phyloP scores from a whole-genome alignment of 2,329 filamentous ascomycete species.

The Meredithiella fracta region DNA sequence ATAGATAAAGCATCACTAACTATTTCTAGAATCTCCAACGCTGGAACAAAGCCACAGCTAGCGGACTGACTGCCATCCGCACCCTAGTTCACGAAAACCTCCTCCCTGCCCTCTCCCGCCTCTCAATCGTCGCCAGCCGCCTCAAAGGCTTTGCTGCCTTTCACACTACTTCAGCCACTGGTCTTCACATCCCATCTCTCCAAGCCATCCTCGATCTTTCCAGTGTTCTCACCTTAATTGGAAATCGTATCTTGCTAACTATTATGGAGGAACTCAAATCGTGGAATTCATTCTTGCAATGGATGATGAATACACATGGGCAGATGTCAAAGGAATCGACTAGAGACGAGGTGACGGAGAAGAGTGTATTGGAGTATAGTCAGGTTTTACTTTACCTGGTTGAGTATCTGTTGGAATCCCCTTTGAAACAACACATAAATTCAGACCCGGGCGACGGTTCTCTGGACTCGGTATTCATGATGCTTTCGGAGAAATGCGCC shows the following conservation, averaged over 20 bases:
- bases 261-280: slow-evolving; percentile 62
- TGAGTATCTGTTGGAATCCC: slow-evolving; percentile 49
- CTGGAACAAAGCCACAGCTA: slow-evolving; percentile 77
- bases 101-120: slow-evolving; percentile 72
- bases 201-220: slow-evolving; percentile 52
- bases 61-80: slow-evolving; percentile 62
- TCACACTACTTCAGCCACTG: slow-evolving; percentile 48
- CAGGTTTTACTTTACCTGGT: slow-evolving; percentile 66
- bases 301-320: slow-evolving; percentile 74
- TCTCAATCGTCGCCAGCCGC: slow-evolving; percentile 63
- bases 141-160: slow-evolving; percentile 73
- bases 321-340: slow-evolving; percentile 48
- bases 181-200: slow-evolving; percentile 47
- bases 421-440: slow-evolving; percentile 44
- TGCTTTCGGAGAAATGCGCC: background rate
- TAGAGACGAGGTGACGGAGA: slow-evolving; percentile 58
- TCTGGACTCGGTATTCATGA: slow-evolving; percentile 19
- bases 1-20: too few relatives aligned
- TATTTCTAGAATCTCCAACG: slow-evolving; percentile 61
- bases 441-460: slow-evolving; percentile 18
- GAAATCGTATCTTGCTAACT: slow-evolving; percentile 54
- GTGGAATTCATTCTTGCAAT: slow-evolving; percentile 63
- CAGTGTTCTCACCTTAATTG: slow-evolving; percentile 57
- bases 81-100: slow-evolving; percentile 73
- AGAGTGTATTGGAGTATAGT: slow-evolving; percentile 58